These are phyloP conservation scores for Saitozyma podzolica DNA, from an alignment of 768 basidiomycete genomes.

Conservation along the genomic window DNA sequence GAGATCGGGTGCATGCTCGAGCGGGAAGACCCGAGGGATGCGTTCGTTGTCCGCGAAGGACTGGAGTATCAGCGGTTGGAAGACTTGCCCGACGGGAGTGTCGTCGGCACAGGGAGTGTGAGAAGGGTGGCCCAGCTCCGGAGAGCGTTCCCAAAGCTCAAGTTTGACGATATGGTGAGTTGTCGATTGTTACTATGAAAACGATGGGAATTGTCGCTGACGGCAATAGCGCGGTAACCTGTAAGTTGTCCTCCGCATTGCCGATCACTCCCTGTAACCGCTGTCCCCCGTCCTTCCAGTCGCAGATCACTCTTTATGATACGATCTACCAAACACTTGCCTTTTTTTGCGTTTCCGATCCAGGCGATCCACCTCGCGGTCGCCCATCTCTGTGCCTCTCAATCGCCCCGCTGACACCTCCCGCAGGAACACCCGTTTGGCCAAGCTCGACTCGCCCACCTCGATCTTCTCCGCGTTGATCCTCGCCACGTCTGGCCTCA, in stretches of 20 bases:
- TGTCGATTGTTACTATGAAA: not conserved
- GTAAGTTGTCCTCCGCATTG: slow-evolving; percentile 57
- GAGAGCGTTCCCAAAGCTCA: slow-evolving; percentile 70
- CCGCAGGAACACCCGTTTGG: slow-evolving; percentile 71
- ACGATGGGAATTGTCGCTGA: slow-evolving; percentile 1
- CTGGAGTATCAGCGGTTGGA: slow-evolving; percentile 68
- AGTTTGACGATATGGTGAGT: slow-evolving; percentile 86
- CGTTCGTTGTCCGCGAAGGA: slow-evolving; percentile 79
- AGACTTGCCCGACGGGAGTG: slow-evolving; percentile 81
- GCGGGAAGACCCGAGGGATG: slow-evolving; percentile 85
- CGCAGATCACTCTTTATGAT: too few species aligned
- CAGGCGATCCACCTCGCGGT: not conserved
- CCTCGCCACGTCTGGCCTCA: slow-evolving; percentile 88
- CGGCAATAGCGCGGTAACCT: slow-evolving; percentile 73
- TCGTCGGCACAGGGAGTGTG: slow-evolving; percentile 95
- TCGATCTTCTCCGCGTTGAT: slow-evolving; percentile 83
- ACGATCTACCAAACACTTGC: not conserved
- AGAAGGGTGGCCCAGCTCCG: slow-evolving; percentile 86
- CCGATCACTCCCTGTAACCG: slow-evolving; percentile 4
- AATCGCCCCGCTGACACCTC: slow-evolving; percentile 3
- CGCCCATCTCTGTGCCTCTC: not conserved
- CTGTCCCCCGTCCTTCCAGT: not conserved
- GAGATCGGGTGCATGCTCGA: slow-evolving; percentile 79
- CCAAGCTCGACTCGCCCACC: slow-evolving; percentile 81
- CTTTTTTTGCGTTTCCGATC: not conserved